These are phyloP conservation scores for Cubamyces sp. DNA, from an alignment of 768 basidiomycete genomes.

Conservation along the genomic window DNA sequence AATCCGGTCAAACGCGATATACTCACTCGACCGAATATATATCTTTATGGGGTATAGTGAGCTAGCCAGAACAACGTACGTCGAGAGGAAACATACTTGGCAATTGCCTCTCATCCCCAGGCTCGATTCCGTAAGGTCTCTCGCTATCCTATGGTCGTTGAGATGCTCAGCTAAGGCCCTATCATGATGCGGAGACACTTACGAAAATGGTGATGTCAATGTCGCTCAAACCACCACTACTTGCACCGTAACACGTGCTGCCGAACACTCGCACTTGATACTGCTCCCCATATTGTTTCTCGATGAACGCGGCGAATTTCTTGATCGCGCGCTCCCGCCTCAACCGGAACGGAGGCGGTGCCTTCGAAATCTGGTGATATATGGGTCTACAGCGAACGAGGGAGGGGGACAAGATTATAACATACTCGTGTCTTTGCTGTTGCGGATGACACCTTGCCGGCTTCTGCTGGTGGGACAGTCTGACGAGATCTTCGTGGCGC, in stretches of 20 bases:
- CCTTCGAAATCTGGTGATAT: too few species aligned
- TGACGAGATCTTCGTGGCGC: too few species aligned
- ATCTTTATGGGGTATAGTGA: slow-evolving; percentile 21
- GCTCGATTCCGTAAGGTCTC: slow-evolving; percentile 36
- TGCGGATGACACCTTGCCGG: too few species aligned
- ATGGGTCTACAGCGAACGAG: too few species aligned
- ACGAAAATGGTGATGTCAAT: slow-evolving; percentile 58
- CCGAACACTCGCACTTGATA: slow-evolving; percentile 50
- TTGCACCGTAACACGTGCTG: slow-evolving; percentile 53
- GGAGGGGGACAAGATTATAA: too few species aligned
- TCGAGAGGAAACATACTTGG: slow-evolving; percentile 33
- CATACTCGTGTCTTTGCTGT: too few species aligned
- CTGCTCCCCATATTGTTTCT: not conserved
- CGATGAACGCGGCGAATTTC: not conserved
- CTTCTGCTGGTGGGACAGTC: too few species aligned
- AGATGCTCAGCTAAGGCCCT: not conserved
- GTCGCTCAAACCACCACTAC: slow-evolving; percentile 43
- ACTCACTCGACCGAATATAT: slow-evolving; percentile 38
- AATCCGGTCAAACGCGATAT: not conserved
- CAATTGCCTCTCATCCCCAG: slow-evolving; percentile 28
- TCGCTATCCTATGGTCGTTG: slow-evolving; percentile 37
- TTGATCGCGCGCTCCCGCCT: not conserved
- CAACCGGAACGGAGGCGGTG: too few species aligned
- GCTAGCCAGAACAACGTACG: not conserved
- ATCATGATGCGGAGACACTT: slow-evolving; percentile 22